Percentiles rank a stretch among this genome's conserved stretches.
phyloP scores from a whole-genome alignment of 345 rosid genomes.

The Litchi chinensis region DNA sequence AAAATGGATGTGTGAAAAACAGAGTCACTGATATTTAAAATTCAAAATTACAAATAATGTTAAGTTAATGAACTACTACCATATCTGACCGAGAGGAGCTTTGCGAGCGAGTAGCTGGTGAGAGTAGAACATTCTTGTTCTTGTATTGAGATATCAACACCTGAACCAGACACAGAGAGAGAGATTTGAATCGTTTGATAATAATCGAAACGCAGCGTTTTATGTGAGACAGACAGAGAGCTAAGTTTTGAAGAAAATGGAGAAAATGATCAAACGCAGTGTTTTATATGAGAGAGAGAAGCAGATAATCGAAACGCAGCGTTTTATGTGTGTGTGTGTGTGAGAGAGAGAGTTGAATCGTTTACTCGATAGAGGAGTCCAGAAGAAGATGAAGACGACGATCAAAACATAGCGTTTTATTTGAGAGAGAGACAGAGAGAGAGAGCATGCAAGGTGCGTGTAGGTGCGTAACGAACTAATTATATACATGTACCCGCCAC shows the following conservation, averaged over 20 bases:
- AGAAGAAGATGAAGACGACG: not conserved
- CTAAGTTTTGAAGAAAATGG: not conserved
- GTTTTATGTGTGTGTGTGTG: not conserved
- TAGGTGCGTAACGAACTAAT: not conserved
- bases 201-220: not conserved
- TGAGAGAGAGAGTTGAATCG: not conserved
- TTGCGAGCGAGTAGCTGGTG: constrained; percentile 96
- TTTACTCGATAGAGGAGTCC: not conserved
- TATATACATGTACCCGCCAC: not conserved
- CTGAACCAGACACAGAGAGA: not conserved
- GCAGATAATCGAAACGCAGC: not conserved
- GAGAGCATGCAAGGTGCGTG: not conserved
- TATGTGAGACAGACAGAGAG: not conserved
- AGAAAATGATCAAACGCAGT: not conserved
- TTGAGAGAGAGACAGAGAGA: constrained; percentile 3
- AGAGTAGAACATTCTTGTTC: constrained; percentile 76
- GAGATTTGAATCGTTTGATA: not conserved
- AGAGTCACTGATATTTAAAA: not conserved
- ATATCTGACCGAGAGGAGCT: constrained; percentile 94
- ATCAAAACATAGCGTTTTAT: not conserved
- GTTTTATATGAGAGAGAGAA: not conserved
- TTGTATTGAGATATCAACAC: not conserved
- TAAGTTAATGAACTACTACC: constrained; percentile 48
- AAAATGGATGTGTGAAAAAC: not conserved
- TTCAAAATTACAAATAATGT: not conserved